Conservation (phyloP, 2,329 filamentous ascomycete species). For the Fusarium humuli region DNA sequence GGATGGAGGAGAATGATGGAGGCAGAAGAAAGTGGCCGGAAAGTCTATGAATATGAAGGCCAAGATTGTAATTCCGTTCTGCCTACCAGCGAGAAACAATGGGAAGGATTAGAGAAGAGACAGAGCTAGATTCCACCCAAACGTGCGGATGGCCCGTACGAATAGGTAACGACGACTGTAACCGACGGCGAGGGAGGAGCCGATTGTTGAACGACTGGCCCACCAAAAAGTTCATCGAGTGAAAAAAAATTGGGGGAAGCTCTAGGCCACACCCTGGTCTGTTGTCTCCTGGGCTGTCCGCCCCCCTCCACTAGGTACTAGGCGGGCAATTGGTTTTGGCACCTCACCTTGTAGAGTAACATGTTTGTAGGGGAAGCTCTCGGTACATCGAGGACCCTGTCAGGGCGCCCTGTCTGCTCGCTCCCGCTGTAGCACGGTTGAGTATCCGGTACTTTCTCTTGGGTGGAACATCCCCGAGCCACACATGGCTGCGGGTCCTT, state of each 20-base stretch:
- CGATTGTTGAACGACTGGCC: conserved; percentile 54
- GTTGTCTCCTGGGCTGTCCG: conserved; percentile 29
- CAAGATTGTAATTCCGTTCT: conserved; percentile 39
- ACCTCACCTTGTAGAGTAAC: conserved; percentile 18
- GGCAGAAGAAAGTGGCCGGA: conserved; percentile 44
- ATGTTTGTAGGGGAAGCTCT: conserved; percentile 30
- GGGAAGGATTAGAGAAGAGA: conserved; percentile 40
- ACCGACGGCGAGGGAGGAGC: conserved; percentile 44
- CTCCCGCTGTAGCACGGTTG: conserved; percentile 34
- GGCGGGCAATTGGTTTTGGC: conserved; percentile 11
- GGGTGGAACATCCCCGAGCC: conserved; percentile 43
- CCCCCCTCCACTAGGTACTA: not conserved
- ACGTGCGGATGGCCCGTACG: conserved; percentile 41
- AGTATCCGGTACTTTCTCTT: conserved; percentile 44
- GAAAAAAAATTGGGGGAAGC: conserved; percentile 52
- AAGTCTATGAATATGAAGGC: conserved; percentile 45
- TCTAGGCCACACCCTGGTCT: conserved; percentile 40
- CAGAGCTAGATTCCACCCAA: conserved; percentile 30
- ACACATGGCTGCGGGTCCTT: conserved; percentile 46
- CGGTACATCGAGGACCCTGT: conserved; percentile 38
- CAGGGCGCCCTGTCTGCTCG: conserved; percentile 24
- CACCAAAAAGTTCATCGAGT: conserved; percentile 49
- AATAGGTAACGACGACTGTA: conserved; percentile 48
- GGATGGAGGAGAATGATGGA: conserved; percentile 34
- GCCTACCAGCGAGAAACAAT: conserved; percentile 47